phyloP scores from a whole-genome alignment of 768 basidiomycete genomes.

The Stropharia rugosoannulata region DNA sequence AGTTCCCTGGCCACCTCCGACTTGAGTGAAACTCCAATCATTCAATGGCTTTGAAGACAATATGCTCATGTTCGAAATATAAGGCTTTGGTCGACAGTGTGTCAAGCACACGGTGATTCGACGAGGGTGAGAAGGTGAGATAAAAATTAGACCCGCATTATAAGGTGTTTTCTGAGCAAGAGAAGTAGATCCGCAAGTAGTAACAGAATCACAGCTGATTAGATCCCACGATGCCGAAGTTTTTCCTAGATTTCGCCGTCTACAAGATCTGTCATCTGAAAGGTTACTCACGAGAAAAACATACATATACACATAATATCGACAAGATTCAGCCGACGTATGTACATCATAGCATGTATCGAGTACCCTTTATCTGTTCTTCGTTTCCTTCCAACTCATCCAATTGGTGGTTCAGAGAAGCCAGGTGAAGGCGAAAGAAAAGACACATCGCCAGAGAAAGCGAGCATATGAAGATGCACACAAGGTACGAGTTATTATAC shows the following conservation, averaged over 20 bases:
- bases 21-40: constrained; percentile 69
- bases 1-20: constrained; percentile 59
- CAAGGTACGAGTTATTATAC: constrained; percentile 68
- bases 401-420: constrained; percentile 35
- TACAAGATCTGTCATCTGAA: no score
- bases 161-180: no score
- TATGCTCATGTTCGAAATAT: constrained; percentile 4
- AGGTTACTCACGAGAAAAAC: no score
- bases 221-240: no score
- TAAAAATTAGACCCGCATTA: no score
- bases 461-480: constrained; percentile 63
- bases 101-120: not conserved
- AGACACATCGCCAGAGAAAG: constrained; percentile 49
- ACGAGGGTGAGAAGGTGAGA: not conserved
- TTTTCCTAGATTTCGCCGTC: no score
- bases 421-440: constrained; percentile 46
- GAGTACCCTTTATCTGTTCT: constrained; percentile 34
- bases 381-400: constrained; percentile 37
- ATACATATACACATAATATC: no score
- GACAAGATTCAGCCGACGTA: no score
- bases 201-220: no score
- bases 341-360: constrained; percentile 42
- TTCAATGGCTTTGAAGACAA: constrained; percentile 20
- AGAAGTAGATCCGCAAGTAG: no score
- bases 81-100: not conserved